A percentile compares a stretch with the other conserved stretches of the same genome.
Evolutionary conservation across 2,329 filamentous ascomycete genomes (phyloP).

Genomic region (Conoideocrella luteorostrata): DNA sequence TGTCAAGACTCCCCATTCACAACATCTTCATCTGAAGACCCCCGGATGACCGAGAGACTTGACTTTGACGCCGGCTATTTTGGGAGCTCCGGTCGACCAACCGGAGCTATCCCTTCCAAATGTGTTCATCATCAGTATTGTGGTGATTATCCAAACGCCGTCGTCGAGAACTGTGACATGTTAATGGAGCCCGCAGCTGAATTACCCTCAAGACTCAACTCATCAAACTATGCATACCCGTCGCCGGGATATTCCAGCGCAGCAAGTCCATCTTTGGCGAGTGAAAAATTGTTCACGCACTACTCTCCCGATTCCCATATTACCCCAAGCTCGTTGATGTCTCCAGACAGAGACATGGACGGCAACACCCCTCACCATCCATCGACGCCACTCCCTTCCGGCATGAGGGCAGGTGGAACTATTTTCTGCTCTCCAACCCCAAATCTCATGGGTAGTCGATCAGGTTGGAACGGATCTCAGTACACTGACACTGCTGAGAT

Average conservation of each 20-base stretch:
- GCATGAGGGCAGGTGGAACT: background rate
- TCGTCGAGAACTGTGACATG: background rate
- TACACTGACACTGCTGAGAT: too few species aligned
- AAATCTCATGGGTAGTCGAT: too few species aligned
- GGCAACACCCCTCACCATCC: background rate
- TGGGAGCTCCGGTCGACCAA: background rate
- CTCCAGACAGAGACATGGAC: slow-evolving; percentile 2
- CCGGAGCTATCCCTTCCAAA: background rate
- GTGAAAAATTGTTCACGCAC: slow-evolving; percentile 4
- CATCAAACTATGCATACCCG: background rate
- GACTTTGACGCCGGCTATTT: too few species aligned
- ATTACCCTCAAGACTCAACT: background rate
- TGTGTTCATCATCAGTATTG: background rate
- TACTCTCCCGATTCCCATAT: background rate
- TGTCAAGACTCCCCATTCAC: too few species aligned
- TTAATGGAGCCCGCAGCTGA: background rate
- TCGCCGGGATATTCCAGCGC: slow-evolving; percentile 4
- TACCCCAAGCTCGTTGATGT: background rate
- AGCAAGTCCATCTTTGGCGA: slow-evolving; percentile 9
- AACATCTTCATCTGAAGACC: too few species aligned
- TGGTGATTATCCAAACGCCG: background rate
- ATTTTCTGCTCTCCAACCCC: too few species aligned
- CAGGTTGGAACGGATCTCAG: too few species aligned
- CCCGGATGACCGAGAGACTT: too few species aligned
- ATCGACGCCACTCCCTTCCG: background rate